These are phyloP conservation scores for Cladosporium halotolerans DNA, from an alignment of 2,329 filamentous ascomycete species.

Conservation along the genomic window DNA sequence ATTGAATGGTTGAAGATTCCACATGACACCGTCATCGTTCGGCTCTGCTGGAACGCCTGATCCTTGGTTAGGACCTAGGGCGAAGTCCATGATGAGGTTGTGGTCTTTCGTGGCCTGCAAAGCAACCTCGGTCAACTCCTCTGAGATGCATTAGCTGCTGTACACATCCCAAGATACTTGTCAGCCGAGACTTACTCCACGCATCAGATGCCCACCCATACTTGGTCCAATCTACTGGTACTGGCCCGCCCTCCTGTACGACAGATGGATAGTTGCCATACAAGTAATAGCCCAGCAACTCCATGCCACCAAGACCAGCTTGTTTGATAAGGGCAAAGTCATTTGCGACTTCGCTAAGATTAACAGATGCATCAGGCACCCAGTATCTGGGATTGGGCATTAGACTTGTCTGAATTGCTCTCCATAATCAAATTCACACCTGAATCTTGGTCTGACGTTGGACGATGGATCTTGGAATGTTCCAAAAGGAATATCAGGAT, in stretches of 20 bases:
- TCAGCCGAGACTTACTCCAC: constrained; percentile 16
- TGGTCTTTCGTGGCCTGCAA: constrained; percentile 31
- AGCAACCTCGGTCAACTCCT: constrained; percentile 23
- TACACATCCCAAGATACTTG: too few relatives aligned
- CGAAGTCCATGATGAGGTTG: constrained; percentile 41
- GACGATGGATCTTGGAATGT: constrained; percentile 27
- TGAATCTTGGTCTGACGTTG: constrained; percentile 25
- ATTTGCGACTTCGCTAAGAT: constrained; percentile 22
- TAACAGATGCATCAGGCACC: constrained; percentile 34
- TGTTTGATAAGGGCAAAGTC: constrained; percentile 29
- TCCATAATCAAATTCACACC: neutral
- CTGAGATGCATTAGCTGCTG: neutral
- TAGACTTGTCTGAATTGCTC: neutral
- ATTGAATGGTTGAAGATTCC: constrained; percentile 30
- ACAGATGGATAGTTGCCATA: constrained; percentile 29
- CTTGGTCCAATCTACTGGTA: constrained; percentile 31
- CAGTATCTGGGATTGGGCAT: constrained; percentile 29
- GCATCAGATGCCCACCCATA: constrained; percentile 38
- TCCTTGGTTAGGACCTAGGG: constrained; percentile 44
- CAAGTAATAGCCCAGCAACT: constrained; percentile 36
- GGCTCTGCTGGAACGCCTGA: constrained; percentile 39
- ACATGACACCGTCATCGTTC: constrained; percentile 31
- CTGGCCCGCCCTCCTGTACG: constrained; percentile 18
- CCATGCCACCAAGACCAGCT: constrained; percentile 35
- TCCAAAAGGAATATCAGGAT: constrained; percentile 20